Evolutionary conservation across 2,329 filamentous ascomycete species (phyloP).

Genomic region (Fusarium goolgardi): DNA sequence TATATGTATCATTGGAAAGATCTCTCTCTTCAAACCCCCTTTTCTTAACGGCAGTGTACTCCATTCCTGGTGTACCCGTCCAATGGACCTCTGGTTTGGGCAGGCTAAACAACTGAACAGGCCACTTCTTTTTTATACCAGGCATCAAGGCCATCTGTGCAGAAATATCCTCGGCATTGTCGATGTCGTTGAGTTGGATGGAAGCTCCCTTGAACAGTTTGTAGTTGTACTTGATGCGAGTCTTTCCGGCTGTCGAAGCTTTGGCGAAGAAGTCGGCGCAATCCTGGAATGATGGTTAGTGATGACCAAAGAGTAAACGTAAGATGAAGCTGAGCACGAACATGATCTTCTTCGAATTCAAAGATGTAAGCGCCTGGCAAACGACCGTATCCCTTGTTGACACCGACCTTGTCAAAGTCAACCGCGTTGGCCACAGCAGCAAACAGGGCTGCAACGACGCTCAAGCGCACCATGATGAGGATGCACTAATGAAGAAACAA

Average conservation of each 20-base stretch:
- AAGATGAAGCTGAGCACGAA: slow-evolving; percentile 44
- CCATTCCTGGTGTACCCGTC: slow-evolving; percentile 53
- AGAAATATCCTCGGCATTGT: slow-evolving; percentile 58
- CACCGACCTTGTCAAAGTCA: slow-evolving; percentile 40
- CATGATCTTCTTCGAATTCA: slow-evolving; percentile 63
- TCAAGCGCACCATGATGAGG: slow-evolving; percentile 52
- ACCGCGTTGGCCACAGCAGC: slow-evolving; percentile 50
- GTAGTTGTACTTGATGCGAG: slow-evolving; percentile 62
- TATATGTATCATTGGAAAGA: slow-evolving; percentile 53
- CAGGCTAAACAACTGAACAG: slow-evolving; percentile 58
- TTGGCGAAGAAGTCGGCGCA: slow-evolving; percentile 34
- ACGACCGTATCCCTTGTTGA: slow-evolving; percentile 39
- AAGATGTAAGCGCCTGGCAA: slow-evolving; percentile 64
- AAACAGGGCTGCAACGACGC: slow-evolving; percentile 51
- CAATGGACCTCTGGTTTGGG: slow-evolving; percentile 57
- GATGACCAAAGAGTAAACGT: fast-evolving
- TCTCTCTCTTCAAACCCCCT: slow-evolving; percentile 31
- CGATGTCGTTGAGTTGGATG: slow-evolving; percentile 62
- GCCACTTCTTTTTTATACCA: slow-evolving; percentile 62
- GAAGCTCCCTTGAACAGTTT: slow-evolving; percentile 66
- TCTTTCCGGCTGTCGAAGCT: slow-evolving; percentile 52
- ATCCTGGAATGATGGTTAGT: slow-evolving; percentile 22
- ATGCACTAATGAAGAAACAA: background rate
- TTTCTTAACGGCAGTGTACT: slow-evolving; percentile 37
- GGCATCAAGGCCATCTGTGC: slow-evolving; percentile 56